phyloP scores from a whole-genome alignment of 2,329 filamentous ascomycete species.

The Ploettnerulaceae sp. region DNA sequence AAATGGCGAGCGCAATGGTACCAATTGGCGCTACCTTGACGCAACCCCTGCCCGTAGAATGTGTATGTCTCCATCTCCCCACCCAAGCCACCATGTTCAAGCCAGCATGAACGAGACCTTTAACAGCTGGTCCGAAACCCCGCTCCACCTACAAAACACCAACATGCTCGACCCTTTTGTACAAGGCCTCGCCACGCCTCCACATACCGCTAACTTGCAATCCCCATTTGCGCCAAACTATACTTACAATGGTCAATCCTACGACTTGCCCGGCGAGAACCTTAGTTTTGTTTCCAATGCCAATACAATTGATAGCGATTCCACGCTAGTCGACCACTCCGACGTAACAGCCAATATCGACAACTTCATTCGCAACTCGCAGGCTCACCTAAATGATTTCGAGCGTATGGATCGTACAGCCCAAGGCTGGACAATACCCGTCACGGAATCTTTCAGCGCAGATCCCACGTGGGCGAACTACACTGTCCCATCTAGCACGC shows the following conservation, averaged over 20 bases:
- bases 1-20: slow-evolving; percentile 48
- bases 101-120: slow-evolving; percentile 56
- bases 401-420: slow-evolving; percentile 11
- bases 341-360: slow-evolving; percentile 19
- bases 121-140: slow-evolving; percentile 42
- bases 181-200: slow-evolving; percentile 52
- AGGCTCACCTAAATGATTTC: slow-evolving; percentile 15
- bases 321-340: slow-evolving; percentile 30
- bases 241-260: slow-evolving; percentile 14
- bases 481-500: slow-evolving; percentile 14
- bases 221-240: slow-evolving; percentile 23
- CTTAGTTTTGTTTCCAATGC: slow-evolving; percentile 38
- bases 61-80: slow-evolving; percentile 31
- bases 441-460: slow-evolving; percentile 11
- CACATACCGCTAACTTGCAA: slow-evolving; percentile 48
- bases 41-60: slow-evolving; percentile 18
- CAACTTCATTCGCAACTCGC: slow-evolving; percentile 17
- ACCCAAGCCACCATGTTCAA: slow-evolving; percentile 46
- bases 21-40: slow-evolving; percentile 55
- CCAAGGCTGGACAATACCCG: slow-evolving; percentile 13
- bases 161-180: slow-evolving; percentile 47
- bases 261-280: slow-evolving; percentile 26
- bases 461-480: slow-evolving; percentile 21
- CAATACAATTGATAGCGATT: slow-evolving; percentile 31
- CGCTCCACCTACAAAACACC: slow-evolving; percentile 22